phyloP scores from a whole-genome alignment of 2,329 filamentous ascomycete species.

The Dothistroma pini region DNA sequence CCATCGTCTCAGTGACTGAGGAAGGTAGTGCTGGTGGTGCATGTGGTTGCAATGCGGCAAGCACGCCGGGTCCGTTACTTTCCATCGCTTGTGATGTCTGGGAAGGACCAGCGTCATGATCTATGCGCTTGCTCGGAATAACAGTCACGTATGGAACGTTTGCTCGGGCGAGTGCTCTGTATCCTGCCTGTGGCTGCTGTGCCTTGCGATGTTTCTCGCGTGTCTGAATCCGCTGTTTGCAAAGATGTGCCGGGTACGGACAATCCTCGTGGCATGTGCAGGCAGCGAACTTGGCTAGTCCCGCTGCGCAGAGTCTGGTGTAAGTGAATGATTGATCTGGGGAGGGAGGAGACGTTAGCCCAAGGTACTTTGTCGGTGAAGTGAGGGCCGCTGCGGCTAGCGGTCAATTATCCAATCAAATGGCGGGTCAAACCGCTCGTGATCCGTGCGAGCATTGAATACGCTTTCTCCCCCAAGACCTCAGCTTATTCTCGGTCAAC shows the following conservation, averaged over 20 bases:
- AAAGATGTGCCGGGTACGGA: neutral
- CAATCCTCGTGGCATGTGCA: neutral
- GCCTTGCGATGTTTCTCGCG: neutral
- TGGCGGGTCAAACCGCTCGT: neutral
- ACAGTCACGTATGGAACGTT: neutral
- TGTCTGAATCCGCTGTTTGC: neutral
- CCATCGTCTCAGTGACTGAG: neutral
- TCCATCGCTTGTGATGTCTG: constrained; percentile 19
- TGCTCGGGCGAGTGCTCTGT: neutral
- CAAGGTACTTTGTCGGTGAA: constrained; percentile 1
- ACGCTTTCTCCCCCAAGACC: neutral
- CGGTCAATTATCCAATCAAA: neutral
- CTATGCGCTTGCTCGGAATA: neutral
- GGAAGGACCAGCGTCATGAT: constrained; percentile 15
- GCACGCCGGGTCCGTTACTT: constrained; percentile 8
- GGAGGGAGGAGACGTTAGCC: neutral
- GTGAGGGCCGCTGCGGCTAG: neutral
- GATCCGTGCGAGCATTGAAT: neutral
- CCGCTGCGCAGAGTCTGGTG: neutral
- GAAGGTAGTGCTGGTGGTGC: constrained; percentile 4
- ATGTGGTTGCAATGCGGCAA: neutral
- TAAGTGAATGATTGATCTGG: neutral
- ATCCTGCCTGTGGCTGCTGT: neutral
- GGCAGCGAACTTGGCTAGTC: neutral
- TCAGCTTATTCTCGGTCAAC: neutral